Conservation (phyloP, 345 rosid species). For the Angophora floribunda region DNA sequence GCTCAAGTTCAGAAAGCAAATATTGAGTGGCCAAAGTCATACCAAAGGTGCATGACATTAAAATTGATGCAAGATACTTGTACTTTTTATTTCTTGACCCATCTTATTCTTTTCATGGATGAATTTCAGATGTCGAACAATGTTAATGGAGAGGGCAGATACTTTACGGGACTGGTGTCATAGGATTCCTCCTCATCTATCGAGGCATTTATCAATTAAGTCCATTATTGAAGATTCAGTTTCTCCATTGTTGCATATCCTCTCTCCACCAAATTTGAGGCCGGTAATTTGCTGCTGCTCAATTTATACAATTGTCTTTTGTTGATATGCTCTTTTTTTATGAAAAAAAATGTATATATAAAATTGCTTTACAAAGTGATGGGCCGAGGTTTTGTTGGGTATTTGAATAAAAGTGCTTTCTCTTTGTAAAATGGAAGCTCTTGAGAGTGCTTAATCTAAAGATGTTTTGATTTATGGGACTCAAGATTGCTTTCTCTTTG, state of each 20-base stretch:
- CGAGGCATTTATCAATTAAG: conserved; percentile 71
- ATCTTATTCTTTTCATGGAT: conserved; percentile 4
- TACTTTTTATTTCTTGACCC: not conserved
- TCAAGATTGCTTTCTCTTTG: not conserved
- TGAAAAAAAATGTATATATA: not conserved
- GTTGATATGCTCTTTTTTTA: not conserved
- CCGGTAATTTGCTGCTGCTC: conserved; percentile 40
- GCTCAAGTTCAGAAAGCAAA: conserved; percentile 78
- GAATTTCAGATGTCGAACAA: conserved; percentile 56
- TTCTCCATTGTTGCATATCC: conserved; percentile 67
- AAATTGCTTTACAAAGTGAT: not conserved
- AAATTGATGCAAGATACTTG: not conserved
- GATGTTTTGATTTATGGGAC: not conserved
- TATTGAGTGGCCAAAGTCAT: conserved; percentile 92
- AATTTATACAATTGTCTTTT: not conserved
- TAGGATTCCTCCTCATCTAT: conserved; percentile 63
- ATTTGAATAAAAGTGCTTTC: not conserved
- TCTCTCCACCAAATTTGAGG: conserved; percentile 75
- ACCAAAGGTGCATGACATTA: conserved; percentile 46
- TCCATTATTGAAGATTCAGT: conserved; percentile 67
- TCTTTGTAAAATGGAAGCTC: not conserved
- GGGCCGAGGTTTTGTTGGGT: not conserved
- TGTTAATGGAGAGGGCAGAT: conserved; percentile 55
- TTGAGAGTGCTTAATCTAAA: not conserved
- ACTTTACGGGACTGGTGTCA: conserved; percentile 63